phyloP scores from a whole-genome alignment of 768 basidiomycete species.

The Rhodotorula sphaerocarpa region DNA sequence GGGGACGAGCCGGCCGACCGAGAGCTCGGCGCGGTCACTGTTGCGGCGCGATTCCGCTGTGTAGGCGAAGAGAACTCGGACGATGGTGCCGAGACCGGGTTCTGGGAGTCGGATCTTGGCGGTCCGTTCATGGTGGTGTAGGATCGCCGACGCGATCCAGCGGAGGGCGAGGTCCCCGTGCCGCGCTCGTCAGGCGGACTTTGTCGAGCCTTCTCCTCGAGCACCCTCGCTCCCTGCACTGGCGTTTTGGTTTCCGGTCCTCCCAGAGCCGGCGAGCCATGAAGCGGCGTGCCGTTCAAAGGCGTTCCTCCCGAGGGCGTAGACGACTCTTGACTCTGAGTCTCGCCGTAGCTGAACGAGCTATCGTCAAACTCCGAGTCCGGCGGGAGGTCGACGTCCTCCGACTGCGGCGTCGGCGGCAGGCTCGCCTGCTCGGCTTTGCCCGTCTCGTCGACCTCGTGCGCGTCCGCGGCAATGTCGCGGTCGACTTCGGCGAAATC shows the following conservation, averaged over 20 bases:
- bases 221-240: too few species aligned
- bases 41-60: neutral
- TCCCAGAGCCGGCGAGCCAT: too few species aligned
- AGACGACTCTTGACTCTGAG: neutral
- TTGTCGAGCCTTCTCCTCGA: too few species aligned
- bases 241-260: too few species aligned
- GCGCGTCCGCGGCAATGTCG: slow-evolving; percentile 28
- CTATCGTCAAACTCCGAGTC: neutral
- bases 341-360: neutral
- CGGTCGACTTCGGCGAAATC: slow-evolving; percentile 28
- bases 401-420: slow-evolving; percentile 11
- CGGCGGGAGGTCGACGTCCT: neutral
- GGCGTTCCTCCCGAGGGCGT: too few species aligned
- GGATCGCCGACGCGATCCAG: too few species aligned
- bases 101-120: too few species aligned
- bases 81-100: too few species aligned
- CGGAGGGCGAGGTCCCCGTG: too few species aligned
- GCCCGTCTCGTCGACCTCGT: slow-evolving; percentile 28
- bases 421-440: slow-evolving; percentile 23
- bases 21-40: neutral
- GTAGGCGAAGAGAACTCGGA: neutral
- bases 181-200: too few species aligned
- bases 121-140: too few species aligned
- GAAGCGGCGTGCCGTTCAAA: too few species aligned
- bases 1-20: neutral